phyloP scores from a whole-genome alignment of 2,329 filamentous ascomycete species.

The Blastomyces emzantsi region DNA sequence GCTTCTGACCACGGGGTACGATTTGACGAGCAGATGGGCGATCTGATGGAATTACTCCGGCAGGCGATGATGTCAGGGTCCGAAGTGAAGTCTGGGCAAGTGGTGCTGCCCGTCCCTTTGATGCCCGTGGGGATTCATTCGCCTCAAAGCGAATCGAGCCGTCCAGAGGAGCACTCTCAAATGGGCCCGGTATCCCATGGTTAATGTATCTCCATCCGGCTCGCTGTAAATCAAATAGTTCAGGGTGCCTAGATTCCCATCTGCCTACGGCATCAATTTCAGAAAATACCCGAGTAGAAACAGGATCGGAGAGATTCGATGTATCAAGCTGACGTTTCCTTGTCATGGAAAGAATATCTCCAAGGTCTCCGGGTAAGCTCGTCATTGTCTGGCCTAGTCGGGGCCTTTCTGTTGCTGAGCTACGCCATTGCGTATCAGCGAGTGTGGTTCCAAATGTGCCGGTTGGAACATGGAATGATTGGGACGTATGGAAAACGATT shows the following conservation, averaged over 20 bases:
- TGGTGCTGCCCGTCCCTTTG: conserved; percentile 9
- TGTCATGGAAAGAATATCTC: conserved; percentile 23
- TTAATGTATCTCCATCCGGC: conserved; percentile 29
- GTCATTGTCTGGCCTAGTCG: not conserved
- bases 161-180: conserved; percentile 26
- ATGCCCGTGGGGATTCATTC: conserved; percentile 17
- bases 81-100: conserved; percentile 2
- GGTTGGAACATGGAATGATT: conserved; percentile 31
- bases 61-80: not conserved
- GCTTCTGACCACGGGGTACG: not conserved
- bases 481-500: conserved; percentile 33
- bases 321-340: conserved; percentile 15
- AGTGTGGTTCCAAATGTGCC: conserved; percentile 40
- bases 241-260: conserved; percentile 31
- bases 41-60: not conserved
- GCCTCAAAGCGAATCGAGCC: conserved; percentile 28
- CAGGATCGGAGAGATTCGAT: conserved; percentile 20
- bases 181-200: conserved; percentile 27
- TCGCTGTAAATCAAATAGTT: conserved; percentile 21
- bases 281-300: conserved; percentile 22
- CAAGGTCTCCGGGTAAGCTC: conserved; percentile 18
- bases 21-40: not conserved
- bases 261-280: conserved; percentile 27
- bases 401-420: not conserved
- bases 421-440: not conserved